Percentiles rank a stretch among this genome's conserved stretches.
phyloP scores from a whole-genome alignment of 129 eudicot genomes.

The Calendula officinalis region DNA sequence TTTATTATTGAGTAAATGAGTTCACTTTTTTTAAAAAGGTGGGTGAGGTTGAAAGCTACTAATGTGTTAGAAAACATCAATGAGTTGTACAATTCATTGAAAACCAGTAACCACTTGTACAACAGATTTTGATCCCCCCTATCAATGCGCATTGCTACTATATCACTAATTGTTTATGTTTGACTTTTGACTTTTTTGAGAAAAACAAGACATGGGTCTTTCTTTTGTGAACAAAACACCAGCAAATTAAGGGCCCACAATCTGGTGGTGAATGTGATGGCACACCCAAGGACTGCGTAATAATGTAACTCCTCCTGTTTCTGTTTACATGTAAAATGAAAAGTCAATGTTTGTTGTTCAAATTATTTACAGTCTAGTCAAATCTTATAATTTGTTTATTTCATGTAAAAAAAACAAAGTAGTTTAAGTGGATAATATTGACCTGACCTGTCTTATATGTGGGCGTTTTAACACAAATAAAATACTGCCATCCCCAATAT shows the following conservation, averaged over 20 bases:
- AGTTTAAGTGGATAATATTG: too few species aligned
- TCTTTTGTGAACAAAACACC: slow-evolving; percentile 24
- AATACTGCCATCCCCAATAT: too few species aligned
- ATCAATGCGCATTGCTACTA: slow-evolving; percentile 18
- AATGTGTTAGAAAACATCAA: slow-evolving; percentile 29
- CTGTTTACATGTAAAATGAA: neutral
- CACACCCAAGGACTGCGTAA: slow-evolving; percentile 26
- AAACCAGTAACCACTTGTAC: slow-evolving; percentile 25
- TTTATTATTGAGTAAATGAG: neutral
- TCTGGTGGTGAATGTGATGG: slow-evolving; percentile 41
- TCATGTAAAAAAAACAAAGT: neutral
- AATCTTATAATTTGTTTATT: neutral
- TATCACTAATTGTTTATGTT: slow-evolving; percentile 29
- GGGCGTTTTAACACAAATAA: too few species aligned
- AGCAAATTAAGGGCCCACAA: slow-evolving; percentile 38
- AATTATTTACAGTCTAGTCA: neutral
- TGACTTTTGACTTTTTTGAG: slow-evolving; percentile 33
- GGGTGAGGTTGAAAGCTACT: slow-evolving; percentile 17
- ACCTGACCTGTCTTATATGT: too few species aligned
- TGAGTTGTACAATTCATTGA: slow-evolving; percentile 32
- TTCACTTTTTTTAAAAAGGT: slow-evolving; percentile 13
- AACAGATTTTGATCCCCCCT: slow-evolving; percentile 19
- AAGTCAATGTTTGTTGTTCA: slow-evolving; percentile 6
- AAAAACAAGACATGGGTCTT: slow-evolving; percentile 35
- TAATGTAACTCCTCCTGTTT: slow-evolving; percentile 20